Conservation (phyloP, 78 protist genomes). For the Mastigamoeba balamuthi region DNA sequence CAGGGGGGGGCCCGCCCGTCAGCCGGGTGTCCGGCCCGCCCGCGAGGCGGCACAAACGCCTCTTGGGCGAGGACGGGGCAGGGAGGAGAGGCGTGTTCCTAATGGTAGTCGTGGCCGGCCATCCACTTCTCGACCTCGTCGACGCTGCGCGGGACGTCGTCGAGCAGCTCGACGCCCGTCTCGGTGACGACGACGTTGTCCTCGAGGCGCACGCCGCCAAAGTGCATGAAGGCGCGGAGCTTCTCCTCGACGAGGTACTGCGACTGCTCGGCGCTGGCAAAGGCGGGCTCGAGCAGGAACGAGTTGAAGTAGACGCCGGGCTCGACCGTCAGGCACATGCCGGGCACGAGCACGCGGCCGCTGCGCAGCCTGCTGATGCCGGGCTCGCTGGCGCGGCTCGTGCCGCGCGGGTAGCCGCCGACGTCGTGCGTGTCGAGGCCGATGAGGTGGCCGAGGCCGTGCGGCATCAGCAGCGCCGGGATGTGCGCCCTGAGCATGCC, state of each 20-base stretch:
- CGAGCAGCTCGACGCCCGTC: constrained; percentile 51
- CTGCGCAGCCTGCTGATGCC: constrained; percentile 32
- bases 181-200: constrained; percentile 79
- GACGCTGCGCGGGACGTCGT: constrained; percentile 58
- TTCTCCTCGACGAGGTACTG: constrained; percentile 24
- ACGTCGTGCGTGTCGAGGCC: constrained; percentile 93
- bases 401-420: constrained; percentile 61
- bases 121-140: constrained; percentile 84
- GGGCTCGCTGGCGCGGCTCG: constrained; percentile 3
- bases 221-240: constrained; percentile 27
- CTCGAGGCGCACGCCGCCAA: constrained; percentile 91
- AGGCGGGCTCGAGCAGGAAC: constrained; percentile 36
- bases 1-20: too few relatives aligned
- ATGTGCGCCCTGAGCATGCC: constrained; percentile 46
- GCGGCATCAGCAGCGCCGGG: constrained; percentile 73
- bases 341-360: constrained; percentile 48
- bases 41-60: too few relatives aligned
- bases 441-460: constrained; percentile 86
- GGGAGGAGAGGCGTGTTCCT: too few relatives aligned
- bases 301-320: constrained; percentile 89
- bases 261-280: constrained; percentile 26
- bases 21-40: too few relatives aligned
- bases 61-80: too few relatives aligned
- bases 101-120: too few relatives aligned
- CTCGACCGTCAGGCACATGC: constrained; percentile 84